These are phyloP conservation scores for Lactarius sp. DNA, from an alignment of 768 basidiomycete genomes.

Conservation along the genomic window DNA sequence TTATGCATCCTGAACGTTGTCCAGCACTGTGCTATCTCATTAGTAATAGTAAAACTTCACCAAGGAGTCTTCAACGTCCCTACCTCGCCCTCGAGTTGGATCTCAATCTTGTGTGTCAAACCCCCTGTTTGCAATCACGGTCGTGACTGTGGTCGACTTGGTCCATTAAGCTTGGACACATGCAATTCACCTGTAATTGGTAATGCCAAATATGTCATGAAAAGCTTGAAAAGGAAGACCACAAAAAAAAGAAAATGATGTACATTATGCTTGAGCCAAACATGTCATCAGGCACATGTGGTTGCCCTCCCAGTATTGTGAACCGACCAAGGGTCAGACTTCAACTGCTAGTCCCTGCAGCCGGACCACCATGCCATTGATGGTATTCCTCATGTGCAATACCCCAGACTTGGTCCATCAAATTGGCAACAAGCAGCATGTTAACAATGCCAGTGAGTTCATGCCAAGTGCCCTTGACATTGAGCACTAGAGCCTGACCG, in stretches of 20 bases:
- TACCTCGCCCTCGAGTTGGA: slow-evolving; percentile 83
- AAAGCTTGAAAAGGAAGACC: not conserved
- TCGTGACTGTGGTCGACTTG: slow-evolving; percentile 79
- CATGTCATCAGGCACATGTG: slow-evolving; percentile 77
- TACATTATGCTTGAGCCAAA: slow-evolving; percentile 73
- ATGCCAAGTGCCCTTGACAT: slow-evolving; percentile 82
- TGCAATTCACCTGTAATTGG: slow-evolving; percentile 56
- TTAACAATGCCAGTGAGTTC: slow-evolving; percentile 77
- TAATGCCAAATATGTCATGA: not conserved
- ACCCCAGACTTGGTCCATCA: slow-evolving; percentile 52
- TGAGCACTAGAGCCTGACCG: slow-evolving; percentile 78
- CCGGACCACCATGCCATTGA: slow-evolving; percentile 44
- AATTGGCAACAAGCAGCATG: slow-evolving; percentile 60
- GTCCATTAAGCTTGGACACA: slow-evolving; percentile 73
- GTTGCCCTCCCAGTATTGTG: slow-evolving; percentile 81
- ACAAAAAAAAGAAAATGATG: slow-evolving; percentile 24
- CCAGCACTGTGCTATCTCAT: no score
- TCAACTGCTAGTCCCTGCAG: slow-evolving; percentile 65
- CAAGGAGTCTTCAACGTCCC: slow-evolving; percentile 54
- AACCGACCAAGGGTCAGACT: slow-evolving; percentile 77
- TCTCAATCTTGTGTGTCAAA: slow-evolving; percentile 84
- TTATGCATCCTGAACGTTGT: no score
- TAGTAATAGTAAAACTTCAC: no score
- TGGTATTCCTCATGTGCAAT: slow-evolving; percentile 62
- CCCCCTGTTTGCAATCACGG: slow-evolving; percentile 85